Evolutionary conservation across 2,329 filamentous ascomycete genomes (phyloP), one percentile per base, ranked within the genome.

Genomic region (Sporothrix mexicana): DNA sequence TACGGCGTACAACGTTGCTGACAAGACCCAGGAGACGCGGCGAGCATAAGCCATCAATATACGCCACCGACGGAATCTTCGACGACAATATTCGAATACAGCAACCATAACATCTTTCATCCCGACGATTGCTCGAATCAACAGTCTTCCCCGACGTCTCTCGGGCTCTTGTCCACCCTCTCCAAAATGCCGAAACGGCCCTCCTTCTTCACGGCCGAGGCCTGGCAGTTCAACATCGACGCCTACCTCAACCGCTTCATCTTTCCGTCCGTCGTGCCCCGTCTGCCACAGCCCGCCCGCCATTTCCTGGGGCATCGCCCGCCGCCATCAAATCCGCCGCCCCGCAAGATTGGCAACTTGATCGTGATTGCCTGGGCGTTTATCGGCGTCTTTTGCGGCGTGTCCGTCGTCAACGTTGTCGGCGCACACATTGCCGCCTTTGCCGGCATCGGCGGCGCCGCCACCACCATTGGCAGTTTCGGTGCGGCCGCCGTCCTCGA

Each of bases 401-500:
- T 94, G 30, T 81, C 87, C 51, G 79, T 91, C 59, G 87, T 93
- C 71, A 86, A 89, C 73, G 82, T 85, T 23, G 86, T 89, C 12
- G 87, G 85, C 49, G 83, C 83, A 70, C 84, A 86, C 61, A 84
- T 92, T 1, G 84, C 87, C 0, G 81, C 82, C 0, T 89, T 93
- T 62, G 78, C 84, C 45, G 79, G 82, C 7, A 84, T 85, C 71
- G 84, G 85, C 41, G 85, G 72, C 69, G 43, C 25, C 0, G 90
- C 90, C 0, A 82, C 89, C 12, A 87, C 93, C n/a, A 84, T 93
- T 74, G 91, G 86, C 69, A 92, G 90, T 80, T 92, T 93, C 80
- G 92, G 92, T 69, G 92, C 92, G 4, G 89, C 91, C 2, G 92
- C 92, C 15, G 91, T 94, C n/a, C 86, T 94, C 51, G 88, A 92